Evolutionary conservation across 805 yeast species (phyloP), one percentile per base, ranked within the genome.

Genomic region (Saccharomyces mikatae): DNA sequence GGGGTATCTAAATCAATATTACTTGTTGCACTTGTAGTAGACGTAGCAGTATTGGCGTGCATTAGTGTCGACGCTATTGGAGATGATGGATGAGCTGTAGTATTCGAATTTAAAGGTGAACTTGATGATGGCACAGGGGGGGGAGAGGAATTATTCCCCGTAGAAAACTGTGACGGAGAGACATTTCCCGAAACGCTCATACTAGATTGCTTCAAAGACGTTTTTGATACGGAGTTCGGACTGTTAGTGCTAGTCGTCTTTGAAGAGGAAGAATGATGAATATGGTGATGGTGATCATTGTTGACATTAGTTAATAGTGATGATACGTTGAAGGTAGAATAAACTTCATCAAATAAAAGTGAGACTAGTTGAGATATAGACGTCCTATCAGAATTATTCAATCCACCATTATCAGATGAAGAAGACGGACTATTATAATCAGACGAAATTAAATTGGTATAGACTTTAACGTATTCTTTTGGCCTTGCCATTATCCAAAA

Each of bases 401-500:
- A 26, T 9, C 27, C 41, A 21, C 17, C n/a, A 21, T n/a, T 49
- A 30, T 22, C 32, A 5, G 52, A 41, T 28, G 53, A 46, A 8
- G 30, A 22, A 9, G 46, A 24, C 21, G 52, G 31, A 24, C 31
- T 44, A 14, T 32, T 17, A 24, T 41, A 13, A 28, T 50, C 30
- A n/a, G 41, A 27, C 32, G 36, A 17, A 32, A 10, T 36, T 49
- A 31, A 55, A 22, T 50, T 21, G 58, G 61, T 36, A 21, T 36
- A 36, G 9, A 36, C 10, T 49, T 64, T 66, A 22, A 75, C 51
- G 55, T 71, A 80, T 51, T 80, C 81, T 6, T 61, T 50, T 0
- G 83, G 78, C 58, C 79, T 72, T 26, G 80, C 70, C 41, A 73
- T 57, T 1, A 78, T 68, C 85, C 86, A 82, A 24, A 69, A 62